A percentile compares a stretch with the other conserved stretches of the same genome.
These are phyloP conservation scores for Cucumis sativus DNA, from an alignment of 306 rosid genomes.

Conservation along the genomic window Cucumber_9930_V3 NC_026655.2:4971001-4971500, in stretches of 20 bases:
- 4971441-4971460: background rate
- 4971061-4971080: slow-evolving; percentile 49
- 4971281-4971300: background rate
- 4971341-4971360: background rate
- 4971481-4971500: background rate
- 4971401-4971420: background rate
- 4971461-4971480: background rate
- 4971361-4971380: background rate
- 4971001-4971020: slow-evolving; percentile 90
- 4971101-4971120: slow-evolving; percentile 23
- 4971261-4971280: background rate
- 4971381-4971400: background rate
- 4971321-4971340: background rate
- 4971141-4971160: background rate
- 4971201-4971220: background rate
- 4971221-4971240: background rate
- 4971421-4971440: background rate
- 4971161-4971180: background rate
- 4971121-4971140: background rate
- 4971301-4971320: background rate
- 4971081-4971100: slow-evolving; percentile 67
- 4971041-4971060: slow-evolving; percentile 46
- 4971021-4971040: slow-evolving; percentile 73
- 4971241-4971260: background rate
- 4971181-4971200: background rate